phyloP scores from a whole-genome alignment of 2,329 filamentous ascomycete species.

The Ophiostoma sp. region DNA sequence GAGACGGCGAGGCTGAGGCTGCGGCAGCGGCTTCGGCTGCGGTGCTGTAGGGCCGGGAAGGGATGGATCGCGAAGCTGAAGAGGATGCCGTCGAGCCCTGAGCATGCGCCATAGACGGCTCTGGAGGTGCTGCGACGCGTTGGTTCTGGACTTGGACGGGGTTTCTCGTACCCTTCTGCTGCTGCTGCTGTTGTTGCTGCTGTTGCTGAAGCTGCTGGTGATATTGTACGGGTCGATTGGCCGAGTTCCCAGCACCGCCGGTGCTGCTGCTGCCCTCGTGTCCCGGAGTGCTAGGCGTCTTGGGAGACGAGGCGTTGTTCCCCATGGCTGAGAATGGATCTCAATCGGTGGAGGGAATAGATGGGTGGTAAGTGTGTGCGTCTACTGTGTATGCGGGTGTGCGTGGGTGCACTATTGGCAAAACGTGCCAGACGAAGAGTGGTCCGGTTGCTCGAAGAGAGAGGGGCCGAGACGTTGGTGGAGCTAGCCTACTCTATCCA shows the following conservation, averaged over 20 bases:
- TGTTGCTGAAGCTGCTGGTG: conserved; percentile 39
- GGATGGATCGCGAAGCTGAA: conserved; percentile 31
- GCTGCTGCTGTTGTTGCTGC: conserved; percentile 31
- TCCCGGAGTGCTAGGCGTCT: conserved; percentile 39
- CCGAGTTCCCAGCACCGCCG: conserved; percentile 28
- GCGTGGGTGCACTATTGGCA: conserved; percentile 10
- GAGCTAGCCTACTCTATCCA: not conserved
- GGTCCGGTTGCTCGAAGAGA: not conserved
- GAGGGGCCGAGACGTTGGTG: conserved; percentile 4
- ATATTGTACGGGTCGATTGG: conserved; percentile 31
- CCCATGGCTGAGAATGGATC: conserved; percentile 42
- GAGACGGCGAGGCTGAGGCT: conserved; percentile 27
- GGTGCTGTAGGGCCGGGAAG: conserved; percentile 29
- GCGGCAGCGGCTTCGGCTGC: conserved; percentile 25
- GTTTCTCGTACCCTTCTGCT: conserved; percentile 39
- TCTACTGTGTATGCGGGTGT: not conserved
- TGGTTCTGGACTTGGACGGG: conserved; percentile 58
- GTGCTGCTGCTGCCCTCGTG: conserved; percentile 26
- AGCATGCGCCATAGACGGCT: conserved; percentile 62
- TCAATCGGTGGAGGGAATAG: not conserved
- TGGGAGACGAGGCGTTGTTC: conserved; percentile 46
- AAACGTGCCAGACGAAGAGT: conserved; percentile 10
- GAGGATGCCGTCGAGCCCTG: conserved; percentile 52
- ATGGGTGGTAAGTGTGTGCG: not conserved
- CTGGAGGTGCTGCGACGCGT: conserved; percentile 60